A percentile compares a stretch with the other conserved stretches of the same genome.
Evolutionary conservation across 176 grass and related monocot genomes (phyloP).

Genomic region (Echinochloa phyllopogon): DNA sequence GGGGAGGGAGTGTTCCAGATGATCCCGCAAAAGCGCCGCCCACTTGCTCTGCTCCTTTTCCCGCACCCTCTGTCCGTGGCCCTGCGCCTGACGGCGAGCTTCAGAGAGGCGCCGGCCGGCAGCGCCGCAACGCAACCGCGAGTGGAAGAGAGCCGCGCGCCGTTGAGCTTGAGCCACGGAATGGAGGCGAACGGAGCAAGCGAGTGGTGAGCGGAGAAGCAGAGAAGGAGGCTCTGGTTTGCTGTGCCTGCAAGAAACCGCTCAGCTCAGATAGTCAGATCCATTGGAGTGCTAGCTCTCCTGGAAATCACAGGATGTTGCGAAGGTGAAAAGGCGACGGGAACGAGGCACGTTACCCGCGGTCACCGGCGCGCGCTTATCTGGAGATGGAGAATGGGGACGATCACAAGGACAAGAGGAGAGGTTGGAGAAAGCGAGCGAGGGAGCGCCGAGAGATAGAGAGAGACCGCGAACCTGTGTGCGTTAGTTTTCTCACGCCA

Average conservation of each 20-base stretch:
- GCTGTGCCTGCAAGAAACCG: not conserved
- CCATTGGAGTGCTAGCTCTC: not conserved
- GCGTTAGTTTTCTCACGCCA: not conserved
- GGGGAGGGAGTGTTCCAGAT: constrained; percentile 39
- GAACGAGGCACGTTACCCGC: not conserved
- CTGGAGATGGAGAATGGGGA: not conserved
- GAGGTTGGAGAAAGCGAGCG: not conserved
- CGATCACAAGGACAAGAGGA: not conserved
- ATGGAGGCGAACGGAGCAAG: not conserved
- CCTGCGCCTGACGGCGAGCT: constrained; percentile 25
- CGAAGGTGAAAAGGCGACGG: not conserved
- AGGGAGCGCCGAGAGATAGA: not conserved
- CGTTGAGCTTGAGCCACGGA: not conserved
- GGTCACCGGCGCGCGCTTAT: not conserved
- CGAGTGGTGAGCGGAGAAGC: not conserved
- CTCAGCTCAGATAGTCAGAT: not conserved
- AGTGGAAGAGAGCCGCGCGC: not conserved
- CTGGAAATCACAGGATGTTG: not conserved
- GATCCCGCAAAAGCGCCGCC: constrained; percentile 33
- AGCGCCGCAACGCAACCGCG: no score
- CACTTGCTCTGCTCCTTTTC: not conserved
- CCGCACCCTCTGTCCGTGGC: not conserved
- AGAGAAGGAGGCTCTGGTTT: not conserved
- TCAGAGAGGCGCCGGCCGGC: no score
- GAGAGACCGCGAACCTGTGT: constrained; percentile 35